Percentiles rank a stretch among this genome's conserved stretches.
Conservation (phyloP, 495 filamentous ascomycete genomes). For the Cladorrhinum samala region DNA sequence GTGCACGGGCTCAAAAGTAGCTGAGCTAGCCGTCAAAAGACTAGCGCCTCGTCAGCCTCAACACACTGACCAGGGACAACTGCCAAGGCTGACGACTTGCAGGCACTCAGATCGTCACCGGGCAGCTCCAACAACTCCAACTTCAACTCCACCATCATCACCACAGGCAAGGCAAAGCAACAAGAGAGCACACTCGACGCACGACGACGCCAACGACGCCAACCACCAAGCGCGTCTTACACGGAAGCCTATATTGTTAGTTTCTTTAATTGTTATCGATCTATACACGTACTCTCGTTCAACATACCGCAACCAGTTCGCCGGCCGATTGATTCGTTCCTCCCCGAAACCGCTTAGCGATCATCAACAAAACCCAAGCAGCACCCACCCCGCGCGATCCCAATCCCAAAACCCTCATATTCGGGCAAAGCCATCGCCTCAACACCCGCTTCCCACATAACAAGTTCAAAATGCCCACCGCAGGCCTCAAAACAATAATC, state of each 20-base stretch:
- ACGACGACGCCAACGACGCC: neutral
- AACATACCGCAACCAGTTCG: no score
- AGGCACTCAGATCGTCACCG: slow-evolving; percentile 7
- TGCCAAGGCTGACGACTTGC: slow-evolving; percentile 26
- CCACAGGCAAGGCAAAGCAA: slow-evolving; percentile 4
- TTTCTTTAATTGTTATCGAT: no score
- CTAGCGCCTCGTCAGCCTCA: neutral
- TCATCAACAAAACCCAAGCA: no score
- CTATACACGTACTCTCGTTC: no score
- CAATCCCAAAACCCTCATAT: neutral
- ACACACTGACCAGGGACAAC: neutral
- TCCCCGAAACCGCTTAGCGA: neutral
- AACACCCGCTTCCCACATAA: no score
- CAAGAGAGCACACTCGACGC: neutral
- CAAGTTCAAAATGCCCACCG: slow-evolving; percentile 66
- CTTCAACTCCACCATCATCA: slow-evolving; percentile 10
- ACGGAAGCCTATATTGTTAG: no score
- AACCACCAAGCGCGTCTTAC: no score
- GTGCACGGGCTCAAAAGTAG: neutral
- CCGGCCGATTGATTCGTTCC: no score
- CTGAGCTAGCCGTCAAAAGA: neutral
- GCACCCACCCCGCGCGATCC: neutral
- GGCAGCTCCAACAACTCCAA: slow-evolving; percentile 14
- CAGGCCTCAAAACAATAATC: slow-evolving; percentile 97
- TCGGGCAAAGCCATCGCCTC: neutral